phyloP scores from a whole-genome alignment of 257 asterid species.

The Haberlea rhodopensis region DNA sequence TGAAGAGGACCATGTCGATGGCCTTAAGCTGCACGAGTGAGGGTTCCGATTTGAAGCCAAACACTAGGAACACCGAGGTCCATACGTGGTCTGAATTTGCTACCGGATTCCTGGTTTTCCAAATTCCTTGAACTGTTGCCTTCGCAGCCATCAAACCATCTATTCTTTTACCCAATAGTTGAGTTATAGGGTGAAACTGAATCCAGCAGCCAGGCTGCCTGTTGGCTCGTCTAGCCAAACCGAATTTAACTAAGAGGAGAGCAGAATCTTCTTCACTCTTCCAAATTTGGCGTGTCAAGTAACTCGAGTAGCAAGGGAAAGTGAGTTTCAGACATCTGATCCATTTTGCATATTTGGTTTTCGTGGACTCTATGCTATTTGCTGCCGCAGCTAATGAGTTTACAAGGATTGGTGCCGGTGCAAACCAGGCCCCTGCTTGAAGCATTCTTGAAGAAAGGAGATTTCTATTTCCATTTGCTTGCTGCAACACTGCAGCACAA shows the following conservation, averaged over 20 bases:
- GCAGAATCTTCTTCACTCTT: conserved; percentile 74
- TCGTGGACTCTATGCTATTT: conserved; percentile 41
- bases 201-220: conserved; percentile 66
- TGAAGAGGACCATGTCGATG: conserved; percentile 61
- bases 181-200: conserved; percentile 76
- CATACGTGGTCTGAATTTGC: conserved; percentile 60
- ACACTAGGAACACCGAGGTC: conserved; percentile 80
- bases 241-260: conserved; percentile 53
- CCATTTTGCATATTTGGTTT: conserved; percentile 52
- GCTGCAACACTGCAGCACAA: conserved; percentile 43
- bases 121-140: conserved; percentile 61
- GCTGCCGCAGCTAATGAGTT: conserved; percentile 67
- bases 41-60: conserved; percentile 80
- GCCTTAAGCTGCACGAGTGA: conserved; percentile 77
- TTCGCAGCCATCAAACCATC: conserved; percentile 48
- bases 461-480: conserved; percentile 39
- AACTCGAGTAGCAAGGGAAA: conserved; percentile 46
- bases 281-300: conserved; percentile 52
- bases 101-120: conserved; percentile 44
- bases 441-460: conserved; percentile 60
- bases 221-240: conserved; percentile 63
- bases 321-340: conserved; percentile 45
- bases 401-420: conserved; percentile 65
- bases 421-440: conserved; percentile 77
- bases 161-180: conserved; percentile 45